Conservation (phyloP, 1,284 basidiomycete genomes). For the Leccinum fuscescens region DNA sequence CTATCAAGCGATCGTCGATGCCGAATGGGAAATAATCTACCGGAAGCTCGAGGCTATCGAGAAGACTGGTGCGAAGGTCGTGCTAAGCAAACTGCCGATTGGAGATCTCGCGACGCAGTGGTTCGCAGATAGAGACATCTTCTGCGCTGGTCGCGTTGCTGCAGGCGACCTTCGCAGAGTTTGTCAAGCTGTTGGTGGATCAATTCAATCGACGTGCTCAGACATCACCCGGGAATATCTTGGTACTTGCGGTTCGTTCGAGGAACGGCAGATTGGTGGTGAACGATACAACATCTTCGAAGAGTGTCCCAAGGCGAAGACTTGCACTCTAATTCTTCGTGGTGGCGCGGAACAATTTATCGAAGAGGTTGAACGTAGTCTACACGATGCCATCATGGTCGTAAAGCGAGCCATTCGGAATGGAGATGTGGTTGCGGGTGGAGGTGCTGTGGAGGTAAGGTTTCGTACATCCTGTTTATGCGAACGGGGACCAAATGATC, state of each 20-base stretch:
- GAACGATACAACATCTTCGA: slow-evolving; percentile 98
- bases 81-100: slow-evolving; percentile 97
- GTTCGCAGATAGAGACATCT: slow-evolving; percentile 99
- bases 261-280: slow-evolving; percentile 95
- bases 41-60: slow-evolving; percentile 96
- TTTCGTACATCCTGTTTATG: slow-evolving; percentile 3
- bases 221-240: slow-evolving; percentile 91
- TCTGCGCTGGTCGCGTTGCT: slow-evolving; percentile 96
- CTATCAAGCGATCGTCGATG: slow-evolving; percentile 99
- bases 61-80: slow-evolving; percentile 95
- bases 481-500: slow-evolving; percentile 17
- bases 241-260: slow-evolving; percentile 88
- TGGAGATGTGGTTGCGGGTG: slow-evolving; percentile 94
- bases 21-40: slow-evolving; percentile 99
- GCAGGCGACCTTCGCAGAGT: slow-evolving; percentile 92
- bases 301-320: slow-evolving; percentile 93
- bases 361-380: slow-evolving; percentile 94
- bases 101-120: slow-evolving; percentile 99
- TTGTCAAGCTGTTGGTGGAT: slow-evolving; percentile 93
- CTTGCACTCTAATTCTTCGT: slow-evolving; percentile 93
- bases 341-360: slow-evolving; percentile 99
- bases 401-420: slow-evolving; percentile 97
- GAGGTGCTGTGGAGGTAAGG: slow-evolving; percentile 90
- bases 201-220: slow-evolving; percentile 92
- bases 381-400: slow-evolving; percentile 99